phyloP scores from a whole-genome alignment of 2,329 filamentous ascomycete species.

The Cladosporium sp. region DNA sequence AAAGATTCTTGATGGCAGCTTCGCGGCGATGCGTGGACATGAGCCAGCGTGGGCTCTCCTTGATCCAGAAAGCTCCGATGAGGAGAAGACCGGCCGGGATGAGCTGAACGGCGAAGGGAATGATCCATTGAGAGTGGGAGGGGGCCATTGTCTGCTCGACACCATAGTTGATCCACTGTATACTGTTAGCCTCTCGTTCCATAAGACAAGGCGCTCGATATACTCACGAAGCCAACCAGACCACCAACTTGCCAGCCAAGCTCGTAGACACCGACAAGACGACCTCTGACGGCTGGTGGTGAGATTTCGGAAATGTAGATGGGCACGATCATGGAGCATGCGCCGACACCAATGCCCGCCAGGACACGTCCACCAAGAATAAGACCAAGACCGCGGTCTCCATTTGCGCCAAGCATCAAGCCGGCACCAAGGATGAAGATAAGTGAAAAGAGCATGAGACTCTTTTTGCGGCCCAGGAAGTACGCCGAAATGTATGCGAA shows the following conservation, averaged over 20 bases:
- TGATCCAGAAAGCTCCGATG: constrained; percentile 39
- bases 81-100: constrained; percentile 60
- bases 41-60: constrained; percentile 43
- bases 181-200: constrained; percentile 10
- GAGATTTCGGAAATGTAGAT: constrained; percentile 58
- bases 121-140: constrained; percentile 42
- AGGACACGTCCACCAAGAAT: constrained; percentile 55
- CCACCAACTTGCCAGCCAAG: constrained; percentile 52
- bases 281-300: constrained; percentile 54
- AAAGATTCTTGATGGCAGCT: constrained; percentile 41
- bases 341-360: constrained; percentile 54
- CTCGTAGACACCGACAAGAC: constrained; percentile 56
- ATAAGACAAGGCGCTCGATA: not conserved
- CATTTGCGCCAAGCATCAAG: constrained; percentile 64
- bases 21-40: constrained; percentile 38
- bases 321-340: constrained; percentile 51
- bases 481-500: constrained; percentile 62
- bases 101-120: constrained; percentile 59
- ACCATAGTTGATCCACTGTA: constrained; percentile 35
- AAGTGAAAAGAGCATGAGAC: constrained; percentile 55
- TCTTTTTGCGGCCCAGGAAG: constrained; percentile 62
- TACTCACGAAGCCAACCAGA: constrained; percentile 39
- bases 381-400: constrained; percentile 57
- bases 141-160: constrained; percentile 39
- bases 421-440: constrained; percentile 68